phyloP scores from a whole-genome alignment of 2,329 filamentous ascomycete genomes.

The Cladosporium phlei region DNA sequence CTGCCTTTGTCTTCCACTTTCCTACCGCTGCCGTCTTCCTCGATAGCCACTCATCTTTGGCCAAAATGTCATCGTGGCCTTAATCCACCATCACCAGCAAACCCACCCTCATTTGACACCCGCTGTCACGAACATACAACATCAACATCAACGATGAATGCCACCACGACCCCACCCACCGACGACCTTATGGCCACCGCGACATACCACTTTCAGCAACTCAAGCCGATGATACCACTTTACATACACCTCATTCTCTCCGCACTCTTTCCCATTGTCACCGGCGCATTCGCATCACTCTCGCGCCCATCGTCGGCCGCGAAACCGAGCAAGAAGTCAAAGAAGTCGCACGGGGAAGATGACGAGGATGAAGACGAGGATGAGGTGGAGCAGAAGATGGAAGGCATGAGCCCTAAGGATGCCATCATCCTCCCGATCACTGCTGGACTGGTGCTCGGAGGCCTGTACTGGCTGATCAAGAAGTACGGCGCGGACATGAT shows the following conservation, averaged over 20 bases:
- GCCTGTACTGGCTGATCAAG: slow-evolving; percentile 83
- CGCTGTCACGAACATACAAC: not conserved
- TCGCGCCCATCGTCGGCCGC: slow-evolving; percentile 76
- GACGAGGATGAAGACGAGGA: slow-evolving; percentile 51
- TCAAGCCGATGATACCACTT: slow-evolving; percentile 30
- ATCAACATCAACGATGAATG: slow-evolving; percentile 1
- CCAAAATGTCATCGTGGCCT: too few species aligned
- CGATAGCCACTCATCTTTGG: too few species aligned
- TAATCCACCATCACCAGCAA: too few species aligned
- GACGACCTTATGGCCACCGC: slow-evolving; percentile 1
- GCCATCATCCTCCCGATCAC: slow-evolving; percentile 79
- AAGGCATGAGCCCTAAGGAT: slow-evolving; percentile 69
- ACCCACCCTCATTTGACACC: too few species aligned
- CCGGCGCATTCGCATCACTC: slow-evolving; percentile 79
- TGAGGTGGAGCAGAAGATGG: slow-evolving; percentile 54
- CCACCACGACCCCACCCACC: not conserved
- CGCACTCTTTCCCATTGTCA: slow-evolving; percentile 76
- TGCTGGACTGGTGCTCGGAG: slow-evolving; percentile 65
- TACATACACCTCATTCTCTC: slow-evolving; percentile 61
- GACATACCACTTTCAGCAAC: slow-evolving; percentile 4
- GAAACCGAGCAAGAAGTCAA: slow-evolving; percentile 46
- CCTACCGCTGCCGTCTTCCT: too few species aligned
- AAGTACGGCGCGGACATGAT: slow-evolving; percentile 77
- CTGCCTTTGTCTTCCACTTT: too few species aligned
- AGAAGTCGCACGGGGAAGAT: slow-evolving; percentile 35